A percentile compares a stretch with the other conserved stretches of the same genome.
Conservation (phyloP, 371 early-diverging fungal species). For the Cokeromyces recurvatus region DNA sequence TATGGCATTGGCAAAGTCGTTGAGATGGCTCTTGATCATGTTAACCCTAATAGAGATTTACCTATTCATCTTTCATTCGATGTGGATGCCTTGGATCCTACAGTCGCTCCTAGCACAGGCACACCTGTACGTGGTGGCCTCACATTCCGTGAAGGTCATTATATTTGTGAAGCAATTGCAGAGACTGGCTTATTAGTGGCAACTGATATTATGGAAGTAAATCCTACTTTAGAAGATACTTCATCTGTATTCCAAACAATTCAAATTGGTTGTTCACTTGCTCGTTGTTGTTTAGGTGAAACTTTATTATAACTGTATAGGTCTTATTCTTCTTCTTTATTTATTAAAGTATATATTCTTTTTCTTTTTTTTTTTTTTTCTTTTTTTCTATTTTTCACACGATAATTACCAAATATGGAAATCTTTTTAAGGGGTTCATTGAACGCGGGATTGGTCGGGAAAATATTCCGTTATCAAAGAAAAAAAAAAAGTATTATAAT, state of each 20-base stretch:
- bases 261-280: constrained; percentile 80
- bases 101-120: constrained; percentile 90
- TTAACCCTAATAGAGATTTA: constrained; percentile 72
- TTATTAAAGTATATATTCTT: too few species aligned
- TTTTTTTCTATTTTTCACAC: too few species aligned
- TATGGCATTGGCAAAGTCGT: constrained; percentile 94
- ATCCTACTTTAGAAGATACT: constrained; percentile 82
- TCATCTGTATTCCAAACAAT: constrained; percentile 77
- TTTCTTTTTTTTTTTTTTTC: too few species aligned
- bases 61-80: constrained; percentile 95
- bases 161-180: constrained; percentile 85
- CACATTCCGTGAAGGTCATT: constrained; percentile 87
- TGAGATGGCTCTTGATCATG: constrained; percentile 89
- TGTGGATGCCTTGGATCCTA: constrained; percentile 94
- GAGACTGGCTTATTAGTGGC: constrained; percentile 90
- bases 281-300: constrained; percentile 80
- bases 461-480: too few species aligned
- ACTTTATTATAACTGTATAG: constrained; percentile 44
- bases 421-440: too few species aligned
- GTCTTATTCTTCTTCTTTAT: too few species aligned
- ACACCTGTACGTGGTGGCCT: constrained; percentile 97
- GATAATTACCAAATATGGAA: too few species aligned
- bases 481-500: too few species aligned
- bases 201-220: constrained; percentile 93
- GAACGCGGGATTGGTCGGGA: too few species aligned